Conservation (phyloP, 768 basidiomycete species). For the Lactarius psammicola region DNA sequence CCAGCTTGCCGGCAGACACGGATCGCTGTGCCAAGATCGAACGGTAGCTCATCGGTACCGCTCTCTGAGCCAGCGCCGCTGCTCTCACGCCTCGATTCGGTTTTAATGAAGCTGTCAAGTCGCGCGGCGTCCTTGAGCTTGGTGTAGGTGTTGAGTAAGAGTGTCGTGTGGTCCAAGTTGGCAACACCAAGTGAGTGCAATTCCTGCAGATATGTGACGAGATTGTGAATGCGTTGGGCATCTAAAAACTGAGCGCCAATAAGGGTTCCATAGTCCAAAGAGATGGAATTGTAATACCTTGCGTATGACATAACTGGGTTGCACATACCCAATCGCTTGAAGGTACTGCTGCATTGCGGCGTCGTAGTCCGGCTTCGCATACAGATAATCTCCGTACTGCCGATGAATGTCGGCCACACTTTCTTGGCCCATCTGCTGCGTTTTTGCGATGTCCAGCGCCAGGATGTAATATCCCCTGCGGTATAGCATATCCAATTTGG, state of each 20-base stretch:
- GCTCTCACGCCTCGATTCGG: conserved; percentile 58
- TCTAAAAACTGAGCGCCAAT: conserved; percentile 74
- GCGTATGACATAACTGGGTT: conserved; percentile 94
- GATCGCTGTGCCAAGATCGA: conserved; percentile 96
- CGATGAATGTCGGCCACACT: conserved; percentile 86
- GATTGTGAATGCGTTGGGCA: conserved; percentile 92
- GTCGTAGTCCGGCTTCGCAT: conserved; percentile 88
- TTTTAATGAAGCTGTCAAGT: conserved; percentile 89
- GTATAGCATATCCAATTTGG: conserved; percentile 86
- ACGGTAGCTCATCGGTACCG: conserved; percentile 71
- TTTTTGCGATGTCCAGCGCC: conserved; percentile 80
- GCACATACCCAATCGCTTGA: conserved; percentile 83
- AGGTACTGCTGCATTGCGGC: conserved; percentile 91
- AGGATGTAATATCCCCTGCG: conserved; percentile 73
- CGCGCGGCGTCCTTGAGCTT: conserved; percentile 90
- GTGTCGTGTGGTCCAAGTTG: conserved; percentile 94
- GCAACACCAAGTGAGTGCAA: conserved; percentile 87
- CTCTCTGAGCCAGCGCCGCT: conserved; percentile 46
- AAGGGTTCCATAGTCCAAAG: conserved; percentile 2
- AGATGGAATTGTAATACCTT: conserved; percentile 54
- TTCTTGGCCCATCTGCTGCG: conserved; percentile 67
- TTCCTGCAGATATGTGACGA: conserved; percentile 95
- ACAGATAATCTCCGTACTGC: conserved; percentile 89
- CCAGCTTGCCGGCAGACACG: conserved; percentile 95
- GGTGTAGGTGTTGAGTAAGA: conserved; percentile 95